A percentile compares a stretch with the other conserved stretches of the same genome.
phyloP scores from a whole-genome alignment of 352 stramenopile species.

The Phytopythium chamaehyphon region DNA sequence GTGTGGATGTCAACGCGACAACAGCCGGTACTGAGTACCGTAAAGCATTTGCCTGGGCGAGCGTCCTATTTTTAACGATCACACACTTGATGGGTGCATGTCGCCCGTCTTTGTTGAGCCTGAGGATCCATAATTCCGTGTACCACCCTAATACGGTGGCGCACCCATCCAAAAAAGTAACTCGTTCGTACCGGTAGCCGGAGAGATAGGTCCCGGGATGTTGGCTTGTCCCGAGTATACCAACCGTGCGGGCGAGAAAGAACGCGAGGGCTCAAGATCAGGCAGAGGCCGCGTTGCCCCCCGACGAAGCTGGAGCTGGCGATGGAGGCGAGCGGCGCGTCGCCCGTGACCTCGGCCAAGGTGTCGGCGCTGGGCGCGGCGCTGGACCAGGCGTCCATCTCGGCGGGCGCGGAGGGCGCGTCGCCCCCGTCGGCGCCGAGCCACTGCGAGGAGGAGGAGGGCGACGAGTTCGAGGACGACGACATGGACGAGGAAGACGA shows the following conservation, averaged over 20 bases:
- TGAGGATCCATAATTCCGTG: too few relatives aligned
- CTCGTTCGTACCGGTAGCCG: background rate
- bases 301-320: too few relatives aligned
- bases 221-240: background rate
- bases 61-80: background rate
- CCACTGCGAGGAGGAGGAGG: conserved; percentile 11
- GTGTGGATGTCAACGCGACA: background rate
- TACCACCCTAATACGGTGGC: background rate
- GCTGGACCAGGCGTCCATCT: conserved; percentile 73
- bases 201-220: background rate
- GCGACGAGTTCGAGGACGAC: conserved; percentile 9
- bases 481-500: conserved; percentile 15
- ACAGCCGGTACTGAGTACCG: background rate
- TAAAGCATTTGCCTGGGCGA: too few relatives aligned
- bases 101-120: too few relatives aligned
- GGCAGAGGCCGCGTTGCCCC: background rate
- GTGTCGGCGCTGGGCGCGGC: conserved; percentile 74
- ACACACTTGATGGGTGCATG: background rate
- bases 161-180: conserved; percentile 3
- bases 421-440: conserved; percentile 14
- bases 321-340: conserved; percentile 9
- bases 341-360: conserved; percentile 45
- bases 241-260: conserved; percentile 9
- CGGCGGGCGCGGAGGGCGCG: conserved; percentile 13
- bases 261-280: conserved; percentile 1